phyloP scores from a whole-genome alignment of 371 early-diverging fungal genomes.

The Sanchytrium tribonematis region DNA sequence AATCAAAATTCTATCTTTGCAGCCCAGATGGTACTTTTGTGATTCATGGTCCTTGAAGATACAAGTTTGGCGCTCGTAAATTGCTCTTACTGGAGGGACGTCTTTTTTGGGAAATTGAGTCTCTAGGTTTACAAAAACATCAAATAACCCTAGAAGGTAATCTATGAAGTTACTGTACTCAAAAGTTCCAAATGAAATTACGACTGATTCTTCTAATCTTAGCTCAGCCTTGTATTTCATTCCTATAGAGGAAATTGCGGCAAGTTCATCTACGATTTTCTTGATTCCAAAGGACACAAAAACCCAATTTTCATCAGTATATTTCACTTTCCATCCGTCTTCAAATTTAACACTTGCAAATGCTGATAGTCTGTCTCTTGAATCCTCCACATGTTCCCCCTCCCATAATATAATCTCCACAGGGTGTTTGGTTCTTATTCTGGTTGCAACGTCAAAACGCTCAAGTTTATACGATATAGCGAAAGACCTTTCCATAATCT shows the following conservation, averaged over 20 bases:
- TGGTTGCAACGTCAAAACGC: neutral
- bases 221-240: neutral
- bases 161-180: neutral
- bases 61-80: neutral
- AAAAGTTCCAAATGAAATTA: neutral
- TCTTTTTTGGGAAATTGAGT: neutral
- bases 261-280: neutral
- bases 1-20: neutral
- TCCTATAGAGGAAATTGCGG: neutral
- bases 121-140: neutral
- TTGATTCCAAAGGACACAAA: neutral
- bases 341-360: neutral
- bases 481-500: neutral
- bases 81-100: neutral
- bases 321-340: neutral
- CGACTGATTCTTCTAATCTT: neutral
- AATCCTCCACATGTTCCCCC: neutral
- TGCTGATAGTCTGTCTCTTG: neutral
- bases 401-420: neutral
- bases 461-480: neutral
- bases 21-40: neutral
- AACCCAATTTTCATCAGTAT: neutral
- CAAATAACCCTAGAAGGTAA: neutral
- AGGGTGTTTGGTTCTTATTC: neutral
- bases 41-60: neutral